Base-by-base conservation (phyloP, 2,329 filamentous ascomycete genomes). In the Lecanicillium sp. region DNA sequence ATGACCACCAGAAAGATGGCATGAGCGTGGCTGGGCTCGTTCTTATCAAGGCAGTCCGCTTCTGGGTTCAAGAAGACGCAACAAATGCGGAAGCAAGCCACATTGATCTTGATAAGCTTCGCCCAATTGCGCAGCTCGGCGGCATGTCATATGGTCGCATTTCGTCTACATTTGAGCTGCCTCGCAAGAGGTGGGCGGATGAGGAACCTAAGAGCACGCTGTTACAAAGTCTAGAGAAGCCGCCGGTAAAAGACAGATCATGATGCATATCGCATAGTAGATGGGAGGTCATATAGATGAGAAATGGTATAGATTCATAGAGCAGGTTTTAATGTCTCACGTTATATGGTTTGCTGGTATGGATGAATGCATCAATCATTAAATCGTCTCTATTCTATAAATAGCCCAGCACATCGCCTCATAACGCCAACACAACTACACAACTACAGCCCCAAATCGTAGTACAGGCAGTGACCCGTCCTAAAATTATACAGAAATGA, bases 401-500 rank as follows among this genome's bases (percentile, higher is more conserved):
- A 30, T 27, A 13, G 8, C 13, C 25, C 13, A 13, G 25, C 25
- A 27, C 8, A 13, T 27, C 25, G 25, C 25, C 25, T 8, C 25
- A 27, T 8, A 8, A 13, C 8, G 13, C 25, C 25, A 27, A 27
- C 25, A 27, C 25, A 13, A 27, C 25, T 8, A 27, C 25, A 27
- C 25, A 13, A 8, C 25, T 7, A 41, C 27, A 35, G 34, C 17
- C 34, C 22, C 31, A 96, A 62, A 61, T 95, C 88, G 59, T 95
- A 95, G 56, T 90, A 87, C 36, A 95, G 73, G 57, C 86, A 89
- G 42, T 74, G 81, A 0, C 84, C 85, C 9, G 87, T 94, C 43
- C 88, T 72, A 51, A 94, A 95, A 53, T 95, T 95, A 62, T 94
- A 95, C 37, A 96, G 75, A 61, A 94, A 94, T 10, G 86, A 84